Conservation (phyloP, 164 flowering plant species). For the Nymphaea colorata region DNA sequence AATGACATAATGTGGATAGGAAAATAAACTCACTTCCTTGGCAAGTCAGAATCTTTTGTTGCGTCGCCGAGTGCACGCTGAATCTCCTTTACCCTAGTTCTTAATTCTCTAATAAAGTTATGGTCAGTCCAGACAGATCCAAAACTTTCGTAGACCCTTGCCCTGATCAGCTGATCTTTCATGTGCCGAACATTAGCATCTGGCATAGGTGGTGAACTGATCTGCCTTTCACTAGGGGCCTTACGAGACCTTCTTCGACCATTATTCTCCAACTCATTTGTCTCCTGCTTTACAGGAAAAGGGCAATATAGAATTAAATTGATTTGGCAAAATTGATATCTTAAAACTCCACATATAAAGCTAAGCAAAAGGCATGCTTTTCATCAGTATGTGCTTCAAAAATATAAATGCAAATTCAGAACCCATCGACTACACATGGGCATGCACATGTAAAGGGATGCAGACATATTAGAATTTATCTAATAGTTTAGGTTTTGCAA, state of each 20-base stretch:
- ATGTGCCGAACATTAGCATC: conserved; percentile 56
- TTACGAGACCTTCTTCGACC: conserved; percentile 13
- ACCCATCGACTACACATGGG: background rate
- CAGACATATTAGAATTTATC: background rate
- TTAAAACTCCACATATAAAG: background rate
- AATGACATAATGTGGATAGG: background rate
- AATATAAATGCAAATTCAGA: background rate
- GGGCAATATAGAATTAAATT: conserved; percentile 18
- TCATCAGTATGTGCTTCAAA: background rate
- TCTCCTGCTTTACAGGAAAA: conserved; percentile 13
- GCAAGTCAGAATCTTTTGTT: conserved; percentile 62
- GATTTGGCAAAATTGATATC: conserved; percentile 4
- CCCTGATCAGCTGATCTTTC: conserved; percentile 73
- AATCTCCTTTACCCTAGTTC: conserved; percentile 59
- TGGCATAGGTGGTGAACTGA: conserved; percentile 12
- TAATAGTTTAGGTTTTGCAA: no score
- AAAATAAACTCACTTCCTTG: conserved; percentile 38
- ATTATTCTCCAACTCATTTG: conserved; percentile 9
- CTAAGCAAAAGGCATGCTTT: background rate
- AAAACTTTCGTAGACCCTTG: conserved; percentile 57
- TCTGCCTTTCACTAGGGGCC: conserved; percentile 17
- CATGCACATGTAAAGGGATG: background rate
- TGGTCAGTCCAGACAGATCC: conserved; percentile 51
- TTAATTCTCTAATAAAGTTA: conserved; percentile 55
- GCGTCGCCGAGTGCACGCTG: conserved; percentile 63